A percentile compares a stretch with the other conserved stretches of the same genome.
These are phyloP conservation scores for Lactarius hengduanensis DNA, from an alignment of 768 basidiomycete genomes.

Conservation along the genomic window DNA sequence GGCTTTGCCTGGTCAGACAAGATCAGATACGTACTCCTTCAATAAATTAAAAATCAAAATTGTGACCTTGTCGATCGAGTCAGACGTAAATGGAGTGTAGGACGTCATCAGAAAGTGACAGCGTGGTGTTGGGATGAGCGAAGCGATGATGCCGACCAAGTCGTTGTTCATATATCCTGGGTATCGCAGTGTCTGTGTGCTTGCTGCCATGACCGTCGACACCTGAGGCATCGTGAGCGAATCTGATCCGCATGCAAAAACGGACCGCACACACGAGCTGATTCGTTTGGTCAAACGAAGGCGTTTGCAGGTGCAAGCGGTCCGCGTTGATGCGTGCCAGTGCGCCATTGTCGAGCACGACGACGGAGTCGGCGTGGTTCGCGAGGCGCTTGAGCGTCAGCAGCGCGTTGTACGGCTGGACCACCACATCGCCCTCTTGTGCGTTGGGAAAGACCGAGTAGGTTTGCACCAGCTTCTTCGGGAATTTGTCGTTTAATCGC, in stretches of 20 bases:
- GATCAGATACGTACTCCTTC: slow-evolving; percentile 10
- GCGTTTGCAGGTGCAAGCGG: slow-evolving; percentile 82
- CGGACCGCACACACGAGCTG: slow-evolving; percentile 55
- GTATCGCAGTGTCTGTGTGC: slow-evolving; percentile 94
- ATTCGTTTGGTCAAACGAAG: slow-evolving; percentile 89
- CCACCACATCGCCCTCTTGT: slow-evolving; percentile 93
- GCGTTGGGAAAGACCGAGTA: slow-evolving; percentile 98
- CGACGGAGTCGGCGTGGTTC: slow-evolving; percentile 95
- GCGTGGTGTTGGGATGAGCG: slow-evolving; percentile 93
- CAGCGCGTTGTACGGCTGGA: slow-evolving; percentile 97
- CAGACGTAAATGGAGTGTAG: slow-evolving; percentile 97
- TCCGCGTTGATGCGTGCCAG: slow-evolving; percentile 91
- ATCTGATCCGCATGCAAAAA: background rate
- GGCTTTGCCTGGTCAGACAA: slow-evolving; percentile 70
- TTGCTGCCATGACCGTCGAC: slow-evolving; percentile 96
- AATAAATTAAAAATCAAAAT: background rate
- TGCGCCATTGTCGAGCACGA: slow-evolving; percentile 96
- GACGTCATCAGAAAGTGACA: slow-evolving; percentile 99
- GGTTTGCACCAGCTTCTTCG: slow-evolving; percentile 98
- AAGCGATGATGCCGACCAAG: slow-evolving; percentile 94
- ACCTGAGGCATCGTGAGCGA: slow-evolving; percentile 51
- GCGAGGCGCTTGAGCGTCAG: slow-evolving; percentile 90
- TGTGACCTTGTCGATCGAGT: slow-evolving; percentile 88
- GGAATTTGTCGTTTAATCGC: slow-evolving; percentile 94
- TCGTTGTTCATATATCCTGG: slow-evolving; percentile 99